Evolutionary conservation across 192 early-diverging fungal genomes (phyloP).

Genomic region (Linnemannia hyalina): DNA sequence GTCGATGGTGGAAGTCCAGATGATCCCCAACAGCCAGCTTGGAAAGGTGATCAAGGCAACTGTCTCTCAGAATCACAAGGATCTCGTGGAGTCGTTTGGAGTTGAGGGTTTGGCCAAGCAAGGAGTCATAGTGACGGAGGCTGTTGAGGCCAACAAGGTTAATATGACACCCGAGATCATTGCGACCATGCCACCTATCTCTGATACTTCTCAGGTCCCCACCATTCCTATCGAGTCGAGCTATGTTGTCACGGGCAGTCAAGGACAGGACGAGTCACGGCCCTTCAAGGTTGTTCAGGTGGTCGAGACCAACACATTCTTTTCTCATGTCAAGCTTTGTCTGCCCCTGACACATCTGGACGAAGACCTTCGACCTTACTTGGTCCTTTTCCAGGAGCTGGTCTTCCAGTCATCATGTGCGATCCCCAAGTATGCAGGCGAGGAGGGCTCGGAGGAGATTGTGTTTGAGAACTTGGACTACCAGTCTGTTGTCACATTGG

Average conservation of each 20-base stretch:
- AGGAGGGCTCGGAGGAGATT: conserved; percentile 41
- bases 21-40: conserved; percentile 64
- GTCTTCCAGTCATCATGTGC: conserved; percentile 70
- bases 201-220: conserved; percentile 69
- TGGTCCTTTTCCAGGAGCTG: conserved; percentile 85
- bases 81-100: conserved; percentile 56
- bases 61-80: conserved; percentile 54
- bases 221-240: conserved; percentile 46
- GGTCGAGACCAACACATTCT: conserved; percentile 76
- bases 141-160: conserved; percentile 53
- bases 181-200: conserved; percentile 74
- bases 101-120: conserved; percentile 64
- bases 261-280: conserved; percentile 30
- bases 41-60: conserved; percentile 64
- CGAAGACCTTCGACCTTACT: conserved; percentile 72
- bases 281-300: conserved; percentile 70
- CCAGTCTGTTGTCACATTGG: conserved; percentile 54
- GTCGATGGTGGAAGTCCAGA: conserved; percentile 68
- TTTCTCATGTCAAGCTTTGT: conserved; percentile 71
- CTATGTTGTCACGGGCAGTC: conserved; percentile 32
- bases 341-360: conserved; percentile 66
- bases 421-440: conserved; percentile 62
- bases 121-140: conserved; percentile 32
- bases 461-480: conserved; percentile 55
- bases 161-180: conserved; percentile 60